Percentiles rank a stretch among this genome's conserved stretches.
Conservation (phyloP, 2,329 filamentous ascomycete genomes). For the Phaeosphaeria sp. region DNA sequence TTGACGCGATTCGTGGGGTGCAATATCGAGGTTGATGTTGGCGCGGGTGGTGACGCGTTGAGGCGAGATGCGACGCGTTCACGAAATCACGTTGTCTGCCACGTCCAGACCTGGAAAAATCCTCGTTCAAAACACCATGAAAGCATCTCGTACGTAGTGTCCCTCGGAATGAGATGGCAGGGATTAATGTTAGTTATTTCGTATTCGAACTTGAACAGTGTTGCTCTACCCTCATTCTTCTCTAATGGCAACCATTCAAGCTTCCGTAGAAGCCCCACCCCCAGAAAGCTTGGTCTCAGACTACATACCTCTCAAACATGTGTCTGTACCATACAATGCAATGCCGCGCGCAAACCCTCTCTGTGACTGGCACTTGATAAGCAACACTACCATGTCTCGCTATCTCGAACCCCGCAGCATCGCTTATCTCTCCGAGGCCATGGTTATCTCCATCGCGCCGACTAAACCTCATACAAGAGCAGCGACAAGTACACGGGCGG, state of each 20-base stretch:
- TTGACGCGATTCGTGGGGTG: conserved; percentile 23
- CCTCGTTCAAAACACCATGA: not conserved
- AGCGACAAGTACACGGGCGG: not conserved
- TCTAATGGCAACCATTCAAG: not conserved
- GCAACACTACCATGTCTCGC: not conserved
- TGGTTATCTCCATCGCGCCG: not conserved
- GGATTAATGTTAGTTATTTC: not conserved
- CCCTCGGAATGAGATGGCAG: not conserved
- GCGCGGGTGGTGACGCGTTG: conserved; percentile 22
- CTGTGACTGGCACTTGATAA: not conserved
- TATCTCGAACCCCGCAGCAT: conserved; percentile 1
- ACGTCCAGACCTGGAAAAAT: not conserved
- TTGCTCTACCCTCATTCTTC: not conserved
- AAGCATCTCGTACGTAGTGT: not conserved
- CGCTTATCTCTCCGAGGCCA: not conserved
- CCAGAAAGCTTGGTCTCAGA: not conserved
- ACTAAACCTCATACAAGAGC: not conserved
- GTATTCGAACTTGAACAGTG: not conserved
- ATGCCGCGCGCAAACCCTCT: not conserved
- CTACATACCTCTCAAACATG: not conserved
- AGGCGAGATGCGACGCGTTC: conserved; percentile 11
- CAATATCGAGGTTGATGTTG: conserved; percentile 8
- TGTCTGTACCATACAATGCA: not conserved
- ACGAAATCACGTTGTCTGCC: conserved; percentile 29
- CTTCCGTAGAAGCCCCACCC: not conserved